Evolutionary conservation across 2,329 filamentous ascomycete species (phyloP), one percentile per base, ranked within the genome.

Genomic region (Spiromastix sp.): DNA sequence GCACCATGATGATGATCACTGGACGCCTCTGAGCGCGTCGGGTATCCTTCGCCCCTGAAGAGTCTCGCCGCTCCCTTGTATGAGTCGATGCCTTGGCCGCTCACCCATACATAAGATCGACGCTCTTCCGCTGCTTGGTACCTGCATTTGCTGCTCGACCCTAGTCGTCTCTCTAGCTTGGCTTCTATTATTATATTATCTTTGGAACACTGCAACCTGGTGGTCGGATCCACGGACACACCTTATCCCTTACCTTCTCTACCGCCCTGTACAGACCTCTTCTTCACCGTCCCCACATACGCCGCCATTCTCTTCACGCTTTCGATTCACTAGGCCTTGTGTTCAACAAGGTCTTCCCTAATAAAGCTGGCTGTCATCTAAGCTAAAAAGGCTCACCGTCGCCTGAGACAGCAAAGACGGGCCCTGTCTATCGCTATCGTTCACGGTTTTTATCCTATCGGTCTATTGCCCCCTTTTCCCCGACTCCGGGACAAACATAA

Each of bases 341-440:
- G n/a, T n/a, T n/a, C n/a, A n/a, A n/a, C n/a, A n/a, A n/a, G n/a
- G n/a, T n/a, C n/a, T n/a, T n/a, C n/a, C n/a, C n/a, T n/a, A n/a
- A n/a, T n/a, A n/a, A n/a, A n/a, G n/a, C n/a, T n/a, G n/a, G n/a
- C n/a, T n/a, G n/a, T n/a, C n/a, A n/a, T n/a, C n/a, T n/a, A n/a
- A n/a, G n/a, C n/a, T n/a, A n/a, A 40, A 30, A 42, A 31, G 40
- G 30, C 17, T 36, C 28, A 38, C 42, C 42, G 42, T 45, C 42
- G 34, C 42, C 42, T 45, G 33, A 15, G 20, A 12, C 13, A 18
- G 11, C 22, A 38, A 45, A 45, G 42, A 45, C 42, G 42, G 42
- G 38, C 28, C 27, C 24, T 32, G 31, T 34, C 34, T 36, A 28
- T 26, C 27, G 40, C 34, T 34, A 24, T 31, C 34, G 22, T 34